Conservation (phyloP, 1,284 basidiomycete species). For the Bondarzewia mesenterica region DNA sequence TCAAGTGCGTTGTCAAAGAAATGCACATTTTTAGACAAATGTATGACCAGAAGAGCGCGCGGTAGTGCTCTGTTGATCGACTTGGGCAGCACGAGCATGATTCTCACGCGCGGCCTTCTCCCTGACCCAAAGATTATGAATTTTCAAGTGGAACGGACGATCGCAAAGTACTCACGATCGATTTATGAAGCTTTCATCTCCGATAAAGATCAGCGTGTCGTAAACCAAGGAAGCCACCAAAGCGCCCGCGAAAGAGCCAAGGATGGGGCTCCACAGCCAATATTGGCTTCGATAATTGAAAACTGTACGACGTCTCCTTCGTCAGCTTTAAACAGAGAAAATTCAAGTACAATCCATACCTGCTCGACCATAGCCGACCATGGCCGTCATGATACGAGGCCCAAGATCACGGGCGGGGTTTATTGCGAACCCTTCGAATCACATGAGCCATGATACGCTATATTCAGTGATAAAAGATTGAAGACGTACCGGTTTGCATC, state of each 20-base stretch:
- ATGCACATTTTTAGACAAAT: too few relatives aligned
- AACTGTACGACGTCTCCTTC: slow-evolving; percentile 20
- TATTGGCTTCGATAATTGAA: slow-evolving; percentile 52
- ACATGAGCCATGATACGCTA: neutral
- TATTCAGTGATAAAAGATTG: neutral
- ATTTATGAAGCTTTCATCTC: slow-evolving; percentile 46
- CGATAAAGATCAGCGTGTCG: slow-evolving; percentile 44
- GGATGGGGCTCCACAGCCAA: slow-evolving; percentile 68
- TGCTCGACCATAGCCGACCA: slow-evolving; percentile 49
- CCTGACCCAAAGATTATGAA: too few relatives aligned
- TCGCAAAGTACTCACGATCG: slow-evolving; percentile 45
- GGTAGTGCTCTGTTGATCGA: too few relatives aligned
- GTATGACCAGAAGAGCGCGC: too few relatives aligned
- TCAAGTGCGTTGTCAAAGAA: too few relatives aligned
- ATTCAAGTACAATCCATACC: slow-evolving; percentile 19
- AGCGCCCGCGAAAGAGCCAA: slow-evolving; percentile 52
- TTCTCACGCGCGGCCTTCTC: too few relatives aligned
- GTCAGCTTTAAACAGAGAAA: neutral
- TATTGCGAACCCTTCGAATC: slow-evolving; percentile 35
- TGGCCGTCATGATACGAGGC: slow-evolving; percentile 49
- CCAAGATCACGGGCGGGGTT: slow-evolving; percentile 63
- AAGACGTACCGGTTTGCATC: slow-evolving; percentile 42
- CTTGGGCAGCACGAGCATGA: too few relatives aligned
- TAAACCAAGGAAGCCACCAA: slow-evolving; percentile 44
- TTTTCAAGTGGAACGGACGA: too few relatives aligned